Percentiles rank a stretch among this genome's conserved stretches.
phyloP scores from a whole-genome alignment of 1,284 basidiomycete genomes.

The Schizophyllum amplum region DNA sequence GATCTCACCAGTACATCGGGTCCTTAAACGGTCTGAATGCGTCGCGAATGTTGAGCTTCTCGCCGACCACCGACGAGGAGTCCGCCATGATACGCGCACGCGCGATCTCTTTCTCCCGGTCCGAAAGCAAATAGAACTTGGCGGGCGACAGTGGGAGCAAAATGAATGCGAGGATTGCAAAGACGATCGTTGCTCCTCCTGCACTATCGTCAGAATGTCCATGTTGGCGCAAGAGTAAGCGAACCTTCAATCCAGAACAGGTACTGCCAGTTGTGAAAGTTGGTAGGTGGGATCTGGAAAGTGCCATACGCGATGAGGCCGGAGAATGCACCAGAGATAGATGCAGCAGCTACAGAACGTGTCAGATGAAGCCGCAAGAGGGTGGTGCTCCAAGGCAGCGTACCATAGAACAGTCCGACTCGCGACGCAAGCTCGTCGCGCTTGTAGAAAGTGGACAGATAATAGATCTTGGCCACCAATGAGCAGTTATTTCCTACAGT shows the following conservation, averaged over 20 bases:
- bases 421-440: conserved; percentile 41
- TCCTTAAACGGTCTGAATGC: conserved; percentile 37
- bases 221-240: no score
- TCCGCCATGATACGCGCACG: conserved; percentile 36
- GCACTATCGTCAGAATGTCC: no score
- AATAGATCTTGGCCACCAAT: conserved; percentile 26
- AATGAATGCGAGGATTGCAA: conserved; percentile 35
- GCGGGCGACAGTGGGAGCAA: conserved; percentile 40
- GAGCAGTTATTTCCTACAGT: background rate
- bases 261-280: conserved; percentile 40
- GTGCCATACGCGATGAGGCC: conserved; percentile 19
- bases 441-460: conserved; percentile 42
- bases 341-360: conserved; percentile 34
- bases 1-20: conserved; percentile 31
- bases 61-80: conserved; percentile 38
- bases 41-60: conserved; percentile 33
- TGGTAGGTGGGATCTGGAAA: conserved; percentile 22
- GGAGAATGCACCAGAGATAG: conserved; percentile 38
- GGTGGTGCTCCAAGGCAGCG: no score
- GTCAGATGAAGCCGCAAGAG: no score
- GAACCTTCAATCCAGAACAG: conserved; percentile 46
- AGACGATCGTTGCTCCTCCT: conserved; percentile 28
- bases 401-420: conserved; percentile 40
- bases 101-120: conserved; percentile 35
- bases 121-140: conserved; percentile 33